These are phyloP conservation scores for Waitea zeae DNA, from an alignment of 1,284 basidiomycete genomes.

Conservation along the genomic window DNA sequence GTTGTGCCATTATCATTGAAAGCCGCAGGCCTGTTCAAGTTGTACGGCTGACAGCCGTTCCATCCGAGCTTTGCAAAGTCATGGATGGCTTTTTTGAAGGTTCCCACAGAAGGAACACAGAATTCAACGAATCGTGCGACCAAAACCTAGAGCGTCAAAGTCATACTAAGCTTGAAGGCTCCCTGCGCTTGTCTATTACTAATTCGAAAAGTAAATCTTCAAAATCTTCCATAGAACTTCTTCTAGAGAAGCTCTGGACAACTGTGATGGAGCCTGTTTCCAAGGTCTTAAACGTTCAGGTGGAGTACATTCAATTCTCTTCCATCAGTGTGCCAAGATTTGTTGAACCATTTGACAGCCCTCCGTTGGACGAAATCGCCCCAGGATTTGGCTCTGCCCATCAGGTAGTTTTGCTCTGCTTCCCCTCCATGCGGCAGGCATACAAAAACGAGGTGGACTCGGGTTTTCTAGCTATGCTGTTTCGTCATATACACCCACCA, in stretches of 20 bases:
- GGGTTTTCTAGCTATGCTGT: conserved; percentile 8
- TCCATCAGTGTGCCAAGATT: neutral
- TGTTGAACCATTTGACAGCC: neutral
- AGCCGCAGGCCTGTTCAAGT: neutral
- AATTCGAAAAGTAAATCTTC: neutral
- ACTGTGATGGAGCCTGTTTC: neutral
- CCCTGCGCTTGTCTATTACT: neutral
- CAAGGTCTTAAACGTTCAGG: neutral
- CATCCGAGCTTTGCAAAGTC: no score
- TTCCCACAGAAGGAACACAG: no score
- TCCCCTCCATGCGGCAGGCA: conserved; percentile 12
- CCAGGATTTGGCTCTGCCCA: conserved; percentile 10
- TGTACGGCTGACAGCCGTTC: neutral
- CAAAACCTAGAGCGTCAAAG: neutral
- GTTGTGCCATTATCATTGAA: neutral
- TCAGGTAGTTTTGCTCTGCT: conserved; percentile 10
- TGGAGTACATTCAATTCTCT: neutral
- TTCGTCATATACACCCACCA: conserved; percentile 12
- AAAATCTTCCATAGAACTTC: neutral
- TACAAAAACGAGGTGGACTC: conserved; percentile 6
- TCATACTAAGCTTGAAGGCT: neutral
- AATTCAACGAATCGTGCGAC: neutral
- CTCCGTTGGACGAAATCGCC: neutral
- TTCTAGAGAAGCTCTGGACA: neutral
- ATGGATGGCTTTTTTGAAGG: no score